These are phyloP conservation scores for Marvania coccoides DNA, from an alignment of 139 green algal species.

Conservation along the genomic window DNA sequence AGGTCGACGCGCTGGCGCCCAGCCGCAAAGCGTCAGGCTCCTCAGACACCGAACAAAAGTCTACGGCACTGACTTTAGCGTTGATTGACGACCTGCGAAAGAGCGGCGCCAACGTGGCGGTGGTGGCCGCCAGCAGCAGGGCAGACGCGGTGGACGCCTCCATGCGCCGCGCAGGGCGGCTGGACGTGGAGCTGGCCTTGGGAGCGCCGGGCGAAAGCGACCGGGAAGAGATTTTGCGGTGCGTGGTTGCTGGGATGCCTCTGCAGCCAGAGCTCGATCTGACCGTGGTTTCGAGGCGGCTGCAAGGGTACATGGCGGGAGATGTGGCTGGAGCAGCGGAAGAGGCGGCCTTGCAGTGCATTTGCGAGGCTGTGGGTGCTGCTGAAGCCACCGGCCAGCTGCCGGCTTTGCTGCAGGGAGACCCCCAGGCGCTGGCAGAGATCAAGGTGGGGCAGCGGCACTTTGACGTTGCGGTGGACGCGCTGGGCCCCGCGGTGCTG, in stretches of 20 bases:
- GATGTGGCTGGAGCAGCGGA: constrained; percentile 15
- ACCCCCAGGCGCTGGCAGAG: not conserved
- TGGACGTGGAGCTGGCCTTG: constrained; percentile 85
- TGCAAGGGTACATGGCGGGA: constrained; percentile 21
- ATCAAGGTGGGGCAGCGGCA: not conserved
- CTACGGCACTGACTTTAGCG: constrained; percentile 9
- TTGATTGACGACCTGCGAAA: constrained; percentile 16
- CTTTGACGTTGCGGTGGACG: constrained; percentile 2
- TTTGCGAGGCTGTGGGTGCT: constrained; percentile 7
- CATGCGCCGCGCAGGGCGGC: constrained; percentile 77
- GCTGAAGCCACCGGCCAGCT: not conserved
- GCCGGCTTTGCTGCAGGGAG: not conserved
- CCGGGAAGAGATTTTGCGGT: constrained; percentile 70
- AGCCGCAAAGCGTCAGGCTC: not conserved
- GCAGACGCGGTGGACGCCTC: constrained; percentile 86
- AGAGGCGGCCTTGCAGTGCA: constrained; percentile 23
- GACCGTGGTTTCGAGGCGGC: constrained; percentile 6
- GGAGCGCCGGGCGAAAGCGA: constrained; percentile 71
- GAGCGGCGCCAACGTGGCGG: constrained; percentile 8
- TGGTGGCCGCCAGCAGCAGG: constrained; percentile 82
- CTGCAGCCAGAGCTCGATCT: constrained; percentile 62
- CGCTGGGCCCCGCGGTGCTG: constrained; percentile 37
- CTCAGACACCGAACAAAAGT: not conserved
- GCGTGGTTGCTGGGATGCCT: constrained; percentile 51
- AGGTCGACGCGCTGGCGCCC: constrained; percentile 36